Evolutionary conservation across 2,329 filamentous ascomycete genomes (phyloP), one percentile per base, ranked within the genome.

Genomic region (Xylariaceae sp.): DNA sequence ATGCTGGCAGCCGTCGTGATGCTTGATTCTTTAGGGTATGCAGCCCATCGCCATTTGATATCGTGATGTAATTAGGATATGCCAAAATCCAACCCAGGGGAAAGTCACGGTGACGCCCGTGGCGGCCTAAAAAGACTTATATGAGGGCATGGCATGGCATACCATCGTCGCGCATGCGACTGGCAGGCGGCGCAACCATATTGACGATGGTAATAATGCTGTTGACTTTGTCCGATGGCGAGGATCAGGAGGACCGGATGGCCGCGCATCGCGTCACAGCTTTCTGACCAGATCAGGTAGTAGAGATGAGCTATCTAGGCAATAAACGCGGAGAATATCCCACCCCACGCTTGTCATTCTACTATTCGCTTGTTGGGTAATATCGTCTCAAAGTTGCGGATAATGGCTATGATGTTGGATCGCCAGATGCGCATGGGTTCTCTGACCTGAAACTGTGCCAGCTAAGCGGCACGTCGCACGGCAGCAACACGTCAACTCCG

Each of bases 391-490:
- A 37, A 16, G 37, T 29, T n/a, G 44, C 50, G 54, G 54, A 36
- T 57, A 57, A 57, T 57, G 7, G 35, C 39, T 44, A 35, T 26
- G 27, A 35, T 52, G 54, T 57, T 52, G 50, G 54, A 57, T 57
- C 54, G 54, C 53, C 53, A 27, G 33, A 53, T 49, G 29, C 33
- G 23, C 32, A 21, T 33, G 24, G 32, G 37, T 20, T 50, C 30
- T 30, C 13, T 10, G 36, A 53, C 23, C 39, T 55, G 53, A 53
- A 53, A 56, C 53, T 56, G 53, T 52, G 43, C 37, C 53, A 56
- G 48, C 16, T 45, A 18, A 41, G 44, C 54, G 54, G 50, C 43
- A 57, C 40, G 32, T 44, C 16, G 20, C 21, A 11, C 21, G 21
- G 23, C 33, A 30, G 39, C 47, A 29, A n/a, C 27, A 33, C 11